These are phyloP conservation scores for Pugionium cornutum DNA, from an alignment of 345 rosid species.

Conservation along the genomic window DNA sequence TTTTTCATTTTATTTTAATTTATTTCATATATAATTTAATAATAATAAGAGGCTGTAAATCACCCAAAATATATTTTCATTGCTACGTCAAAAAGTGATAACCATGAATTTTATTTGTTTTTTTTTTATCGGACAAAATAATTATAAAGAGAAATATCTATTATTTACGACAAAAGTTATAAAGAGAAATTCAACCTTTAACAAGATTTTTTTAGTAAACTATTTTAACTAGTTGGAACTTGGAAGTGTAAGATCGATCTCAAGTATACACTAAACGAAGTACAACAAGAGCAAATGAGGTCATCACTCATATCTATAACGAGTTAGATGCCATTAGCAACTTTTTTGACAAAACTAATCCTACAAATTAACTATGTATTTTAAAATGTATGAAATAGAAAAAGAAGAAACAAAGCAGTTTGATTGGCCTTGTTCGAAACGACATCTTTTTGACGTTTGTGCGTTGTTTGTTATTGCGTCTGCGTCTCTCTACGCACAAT, in stretches of 20 bases:
- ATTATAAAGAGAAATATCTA: no score
- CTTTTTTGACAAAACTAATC: constrained; percentile 1
- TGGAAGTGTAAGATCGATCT: not conserved
- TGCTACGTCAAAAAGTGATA: no score
- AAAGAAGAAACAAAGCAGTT: constrained; percentile 9
- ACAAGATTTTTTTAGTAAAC: not conserved
- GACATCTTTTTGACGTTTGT: constrained; percentile 36
- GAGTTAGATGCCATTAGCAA: constrained; percentile 20
- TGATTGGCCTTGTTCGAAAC: constrained; percentile 30
- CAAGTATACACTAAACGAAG: constrained; percentile 13
- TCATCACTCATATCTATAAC: constrained; percentile 2
- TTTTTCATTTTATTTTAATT: no score
- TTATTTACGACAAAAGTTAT: no score
- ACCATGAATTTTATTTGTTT: no score
- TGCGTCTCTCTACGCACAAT: constrained; percentile 21
- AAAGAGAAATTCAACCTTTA: not conserved
- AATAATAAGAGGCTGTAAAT: no score
- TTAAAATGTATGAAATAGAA: not conserved
- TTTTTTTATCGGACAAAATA: no score
- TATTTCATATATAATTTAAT: no score
- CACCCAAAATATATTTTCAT: no score
- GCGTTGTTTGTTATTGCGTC: constrained; percentile 30
- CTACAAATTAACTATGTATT: not conserved
- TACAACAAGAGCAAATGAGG: constrained; percentile 11
- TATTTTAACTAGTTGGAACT: not conserved